Percentiles rank a stretch among this genome's conserved stretches.
Evolutionary conservation across 2,329 filamentous ascomycete species (phyloP).

Genomic region (Aspergillus sp.): DNA sequence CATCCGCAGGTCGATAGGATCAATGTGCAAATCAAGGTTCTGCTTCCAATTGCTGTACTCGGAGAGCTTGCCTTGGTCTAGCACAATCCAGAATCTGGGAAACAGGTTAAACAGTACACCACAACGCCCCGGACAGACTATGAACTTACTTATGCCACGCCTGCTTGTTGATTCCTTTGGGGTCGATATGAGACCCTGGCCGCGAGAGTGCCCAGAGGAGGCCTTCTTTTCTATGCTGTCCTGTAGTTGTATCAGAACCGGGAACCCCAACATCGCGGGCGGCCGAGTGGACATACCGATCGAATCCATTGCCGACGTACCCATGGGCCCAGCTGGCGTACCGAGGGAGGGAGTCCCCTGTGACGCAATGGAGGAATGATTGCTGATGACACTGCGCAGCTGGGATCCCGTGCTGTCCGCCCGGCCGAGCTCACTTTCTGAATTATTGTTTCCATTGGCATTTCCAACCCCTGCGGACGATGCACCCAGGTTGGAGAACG

Average conservation of each 20-base stretch:
- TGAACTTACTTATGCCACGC: constrained; percentile 89
- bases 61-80: constrained; percentile 91
- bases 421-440: constrained; percentile 61
- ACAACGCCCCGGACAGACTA: too few relatives aligned
- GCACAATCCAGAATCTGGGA: constrained; percentile 87
- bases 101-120: not conserved
- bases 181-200: constrained; percentile 89
- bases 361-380: constrained; percentile 37
- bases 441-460: constrained; percentile 44
- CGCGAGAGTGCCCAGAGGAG: constrained; percentile 88
- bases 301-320: constrained; percentile 15
- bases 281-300: constrained; percentile 40
- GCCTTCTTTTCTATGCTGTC: constrained; percentile 78
- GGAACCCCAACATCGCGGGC: constrained; percentile 73
- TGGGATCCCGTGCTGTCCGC: constrained; percentile 67
- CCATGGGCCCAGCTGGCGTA: constrained; percentile 13
- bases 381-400: constrained; percentile 43
- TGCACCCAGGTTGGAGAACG: constrained; percentile 35
- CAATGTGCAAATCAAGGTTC: constrained; percentile 90
- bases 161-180: constrained; percentile 89
- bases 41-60: constrained; percentile 99
- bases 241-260: constrained; percentile 47
- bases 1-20: constrained; percentile 93
- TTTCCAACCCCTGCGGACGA: constrained; percentile 24
- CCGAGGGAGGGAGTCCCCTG: constrained; percentile 26